phyloP scores from a whole-genome alignment of 768 basidiomycete species.

The Suillus subalutaceus region DNA sequence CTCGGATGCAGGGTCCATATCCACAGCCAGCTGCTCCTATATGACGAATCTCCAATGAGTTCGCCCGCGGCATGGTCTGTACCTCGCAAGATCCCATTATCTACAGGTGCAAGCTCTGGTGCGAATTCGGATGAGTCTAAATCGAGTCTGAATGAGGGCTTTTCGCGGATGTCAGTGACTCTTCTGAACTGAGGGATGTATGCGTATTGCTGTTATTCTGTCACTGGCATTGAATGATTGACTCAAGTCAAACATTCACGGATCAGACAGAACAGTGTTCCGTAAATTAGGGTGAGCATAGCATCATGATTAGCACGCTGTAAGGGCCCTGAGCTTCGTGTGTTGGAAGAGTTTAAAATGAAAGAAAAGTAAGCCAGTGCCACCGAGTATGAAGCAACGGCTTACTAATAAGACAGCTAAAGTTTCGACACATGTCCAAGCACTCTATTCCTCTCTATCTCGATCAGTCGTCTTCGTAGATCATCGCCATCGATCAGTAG shows the following conservation, averaged over 20 bases:
- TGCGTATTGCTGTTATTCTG: not conserved
- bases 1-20: constrained; percentile 75
- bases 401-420: not conserved
- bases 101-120: constrained; percentile 88
- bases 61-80: constrained; percentile 54
- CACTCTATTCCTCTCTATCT: not conserved
- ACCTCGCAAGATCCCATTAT: constrained; percentile 79
- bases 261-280: not conserved
- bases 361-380: not conserved
- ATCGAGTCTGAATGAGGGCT: constrained; percentile 83
- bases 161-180: constrained; percentile 56
- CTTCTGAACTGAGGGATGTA: constrained; percentile 69
- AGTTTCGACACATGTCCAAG: too few species aligned
- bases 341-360: not conserved
- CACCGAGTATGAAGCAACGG: not conserved
- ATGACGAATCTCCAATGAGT: constrained; percentile 74
- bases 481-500: not conserved
- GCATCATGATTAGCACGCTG: not conserved
- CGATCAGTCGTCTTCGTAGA: not conserved
- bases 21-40: constrained; percentile 67
- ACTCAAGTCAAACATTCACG: not conserved
- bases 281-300: not conserved
- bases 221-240: not conserved
- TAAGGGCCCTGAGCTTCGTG: not conserved
- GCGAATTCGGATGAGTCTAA: constrained; percentile 75